Evolutionary conservation across 164 flowering plant species (phyloP).

Genomic region (Echeveria elegans): DNA sequence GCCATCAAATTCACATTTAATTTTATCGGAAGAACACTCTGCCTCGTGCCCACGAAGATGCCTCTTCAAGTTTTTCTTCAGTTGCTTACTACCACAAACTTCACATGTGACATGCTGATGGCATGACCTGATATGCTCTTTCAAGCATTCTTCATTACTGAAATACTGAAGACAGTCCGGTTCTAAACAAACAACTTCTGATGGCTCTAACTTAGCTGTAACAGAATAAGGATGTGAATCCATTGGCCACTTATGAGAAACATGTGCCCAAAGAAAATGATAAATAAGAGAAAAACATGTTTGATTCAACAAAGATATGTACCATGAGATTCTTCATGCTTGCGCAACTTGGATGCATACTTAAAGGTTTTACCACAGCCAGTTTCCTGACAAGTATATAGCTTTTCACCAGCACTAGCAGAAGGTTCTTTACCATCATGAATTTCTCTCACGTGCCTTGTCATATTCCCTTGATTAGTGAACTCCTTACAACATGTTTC

Average conservation of each 20-base stretch:
- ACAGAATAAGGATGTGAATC: not conserved
- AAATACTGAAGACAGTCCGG: constrained; percentile 65
- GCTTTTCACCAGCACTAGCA: constrained; percentile 16
- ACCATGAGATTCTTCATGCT: constrained; percentile 83
- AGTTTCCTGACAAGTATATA: constrained; percentile 44
- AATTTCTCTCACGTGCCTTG: constrained; percentile 51
- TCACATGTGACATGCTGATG: no score
- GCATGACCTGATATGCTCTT: constrained; percentile 47
- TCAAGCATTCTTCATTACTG: no score
- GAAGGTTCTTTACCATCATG: constrained; percentile 33
- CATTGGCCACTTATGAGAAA: no score
- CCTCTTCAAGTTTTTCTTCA: constrained; percentile 72
- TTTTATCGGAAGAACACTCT: constrained; percentile 18
- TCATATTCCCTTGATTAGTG: constrained; percentile 46
- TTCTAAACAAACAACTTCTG: constrained; percentile 65
- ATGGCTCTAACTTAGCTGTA: constrained; percentile 63
- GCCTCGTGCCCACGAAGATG: constrained; percentile 45
- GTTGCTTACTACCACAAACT: constrained; percentile 65
- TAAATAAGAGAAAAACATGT: no score
- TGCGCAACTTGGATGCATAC: constrained; percentile 59
- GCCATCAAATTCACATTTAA: constrained; percentile 42
- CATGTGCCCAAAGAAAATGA: no score
- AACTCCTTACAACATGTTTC: constrained; percentile 41
- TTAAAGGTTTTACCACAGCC: constrained; percentile 91
- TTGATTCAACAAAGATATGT: no score